These are phyloP conservation scores for Nakazawaea laoshanensis DNA, from an alignment of 805 yeast genomes.

Conservation along the genomic window DNA sequence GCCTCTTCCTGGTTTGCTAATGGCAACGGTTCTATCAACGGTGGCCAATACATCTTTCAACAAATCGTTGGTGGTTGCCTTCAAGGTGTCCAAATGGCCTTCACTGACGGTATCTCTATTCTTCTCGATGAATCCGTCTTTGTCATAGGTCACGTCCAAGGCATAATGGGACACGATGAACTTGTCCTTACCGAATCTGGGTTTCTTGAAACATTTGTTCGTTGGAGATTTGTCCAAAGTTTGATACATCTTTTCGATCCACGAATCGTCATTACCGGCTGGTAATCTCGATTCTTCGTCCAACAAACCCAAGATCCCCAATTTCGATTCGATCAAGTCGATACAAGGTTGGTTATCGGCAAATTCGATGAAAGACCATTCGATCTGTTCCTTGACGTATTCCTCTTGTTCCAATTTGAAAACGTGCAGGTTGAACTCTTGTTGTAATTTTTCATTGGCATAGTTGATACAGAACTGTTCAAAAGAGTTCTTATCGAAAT, in stretches of 20 bases:
- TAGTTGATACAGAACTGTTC: slow-evolving; percentile 97
- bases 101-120: slow-evolving; percentile 97
- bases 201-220: slow-evolving; percentile 75
- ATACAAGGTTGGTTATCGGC: slow-evolving; percentile 97
- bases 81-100: slow-evolving; percentile 83
- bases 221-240: slow-evolving; percentile 75
- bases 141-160: slow-evolving; percentile 83
- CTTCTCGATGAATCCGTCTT: slow-evolving; percentile 93
- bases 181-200: slow-evolving; percentile 87
- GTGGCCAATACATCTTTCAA: slow-evolving; percentile 56
- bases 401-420: slow-evolving; percentile 96
- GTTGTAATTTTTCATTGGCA: slow-evolving; percentile 95
- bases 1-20: slow-evolving; percentile 29
- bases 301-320: slow-evolving; percentile 80
- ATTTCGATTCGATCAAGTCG: slow-evolving; percentile 76
- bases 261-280: slow-evolving; percentile 84
- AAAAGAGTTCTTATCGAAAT: slow-evolving; percentile 86
- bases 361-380: slow-evolving; percentile 94
- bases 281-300: slow-evolving; percentile 96
- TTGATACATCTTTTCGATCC: slow-evolving; percentile 86
- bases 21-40: slow-evolving; percentile 35
- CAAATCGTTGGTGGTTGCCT: slow-evolving; percentile 57
- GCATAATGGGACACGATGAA: slow-evolving; percentile 93
- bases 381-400: slow-evolving; percentile 83
- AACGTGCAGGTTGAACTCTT: slow-evolving; percentile 95